phyloP scores from a whole-genome alignment of 352 stramenopile species.

The Globisporangium heterothallicum region DNA sequence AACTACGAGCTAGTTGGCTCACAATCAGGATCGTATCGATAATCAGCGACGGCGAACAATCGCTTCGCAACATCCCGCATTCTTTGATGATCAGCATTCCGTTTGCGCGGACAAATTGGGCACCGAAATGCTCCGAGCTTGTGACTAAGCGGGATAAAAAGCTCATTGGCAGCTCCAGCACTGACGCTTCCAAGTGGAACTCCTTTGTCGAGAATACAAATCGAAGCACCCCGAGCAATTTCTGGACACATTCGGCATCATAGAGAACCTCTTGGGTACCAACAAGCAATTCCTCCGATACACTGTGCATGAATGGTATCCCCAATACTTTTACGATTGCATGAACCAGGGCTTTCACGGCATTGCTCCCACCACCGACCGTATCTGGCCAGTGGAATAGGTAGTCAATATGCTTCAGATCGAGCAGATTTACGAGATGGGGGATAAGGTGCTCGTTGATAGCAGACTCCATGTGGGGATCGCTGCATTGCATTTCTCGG shows the following conservation, averaged over 20 bases:
- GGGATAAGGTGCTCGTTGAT: slow-evolving; percentile 57
- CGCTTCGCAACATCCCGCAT: slow-evolving; percentile 43
- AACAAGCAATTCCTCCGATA: slow-evolving; percentile 60
- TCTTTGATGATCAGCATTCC: slow-evolving; percentile 69
- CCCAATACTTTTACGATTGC: slow-evolving; percentile 83
- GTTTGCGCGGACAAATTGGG: slow-evolving; percentile 67
- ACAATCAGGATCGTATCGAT: slow-evolving; percentile 82
- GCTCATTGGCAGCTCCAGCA: slow-evolving; percentile 67
- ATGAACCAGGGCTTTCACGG: slow-evolving; percentile 76
- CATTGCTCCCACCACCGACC: slow-evolving; percentile 69
- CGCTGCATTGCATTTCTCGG: slow-evolving; percentile 52
- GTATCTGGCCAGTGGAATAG: slow-evolving; percentile 75
- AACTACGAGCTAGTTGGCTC: slow-evolving; percentile 83
- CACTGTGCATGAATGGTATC: slow-evolving; percentile 67
- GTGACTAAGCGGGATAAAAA: slow-evolving; percentile 83
- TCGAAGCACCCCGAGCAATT: slow-evolving; percentile 54
- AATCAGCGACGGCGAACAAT: slow-evolving; percentile 52
- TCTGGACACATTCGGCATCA: slow-evolving; percentile 55
- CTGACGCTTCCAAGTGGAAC: slow-evolving; percentile 45
- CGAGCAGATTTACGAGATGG: slow-evolving; percentile 51
- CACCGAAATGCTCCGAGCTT: slow-evolving; percentile 79
- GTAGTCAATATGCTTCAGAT: slow-evolving; percentile 49
- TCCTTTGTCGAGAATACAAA: slow-evolving; percentile 56
- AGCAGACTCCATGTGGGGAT: slow-evolving; percentile 31
- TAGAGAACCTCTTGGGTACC: slow-evolving; percentile 72